Base-by-base conservation (phyloP, 169 alveolate species). In the Sarcocystis neurona region DNA sequence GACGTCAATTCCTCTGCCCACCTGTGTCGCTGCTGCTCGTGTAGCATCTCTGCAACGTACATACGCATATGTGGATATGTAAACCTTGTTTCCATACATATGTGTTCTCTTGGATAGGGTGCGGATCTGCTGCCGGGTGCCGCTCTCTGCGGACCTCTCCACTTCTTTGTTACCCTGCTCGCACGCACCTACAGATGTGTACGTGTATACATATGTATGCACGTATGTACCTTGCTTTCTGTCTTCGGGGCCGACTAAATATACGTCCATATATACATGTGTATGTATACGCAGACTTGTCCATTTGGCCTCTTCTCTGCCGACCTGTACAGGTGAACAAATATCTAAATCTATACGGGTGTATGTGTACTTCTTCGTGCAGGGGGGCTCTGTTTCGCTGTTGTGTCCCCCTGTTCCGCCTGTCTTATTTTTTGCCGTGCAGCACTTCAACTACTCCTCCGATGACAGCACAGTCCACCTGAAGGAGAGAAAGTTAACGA, bases 361-460 rank as follows among this genome's bases (percentile, higher is more conserved):
- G 66, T 12, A 53, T 15, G 66, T 15, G 23, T 12, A 15, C 23
- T 15, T 23, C 12, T 12, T 53, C 30, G 66, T 53, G 66, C 66
- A 53, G 66, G 23, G 23, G 66, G 66, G 66, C 66, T 23, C 66
- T 53, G 12, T 53, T 53, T 23, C 66, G 66, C 30, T 53, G 66
- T 12, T 15, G 66, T 53, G 66, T 15, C 12, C 30, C 66, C 66
- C 23, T 12, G 66, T 72, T 72, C 48, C 20, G 34, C 23, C 80
- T 72, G 48, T 12, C 12, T 34, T 72, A 12, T 44, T 27, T 4
- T 79, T 15, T 2, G 23, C 70, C n/a, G 39, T 79, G 48, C 87
- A 79, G 89, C 66, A 50, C n/a, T 10, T 66, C 68, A 70, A 68
- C 23, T 84, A 84, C 60, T 27, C 89, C 39, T 84, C 89, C 47